Evolutionary conservation across 148 eudicot species (phyloP).

Genomic region (Rhododendron griersonianum): DNA sequence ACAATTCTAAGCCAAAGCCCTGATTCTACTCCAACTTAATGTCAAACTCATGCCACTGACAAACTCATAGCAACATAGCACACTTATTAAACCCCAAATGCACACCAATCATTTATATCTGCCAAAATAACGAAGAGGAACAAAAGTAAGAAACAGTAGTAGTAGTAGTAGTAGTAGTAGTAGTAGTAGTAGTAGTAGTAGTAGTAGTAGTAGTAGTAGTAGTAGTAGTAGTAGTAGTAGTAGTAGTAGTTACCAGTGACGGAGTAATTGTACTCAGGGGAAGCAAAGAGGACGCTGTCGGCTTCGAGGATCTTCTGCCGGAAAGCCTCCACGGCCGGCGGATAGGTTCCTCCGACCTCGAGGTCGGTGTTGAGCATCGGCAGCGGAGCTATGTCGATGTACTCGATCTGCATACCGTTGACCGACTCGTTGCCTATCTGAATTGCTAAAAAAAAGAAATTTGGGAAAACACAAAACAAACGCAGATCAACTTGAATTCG

Average conservation of each 20-base stretch:
- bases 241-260: constrained; percentile 40
- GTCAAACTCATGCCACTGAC: background rate
- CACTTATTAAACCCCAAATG: background rate
- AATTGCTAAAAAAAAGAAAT: constrained; percentile 34
- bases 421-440: constrained; percentile 47
- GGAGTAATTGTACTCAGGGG: constrained; percentile 91
- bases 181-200: constrained; percentile 3
- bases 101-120: background rate
- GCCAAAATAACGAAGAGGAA: background rate
- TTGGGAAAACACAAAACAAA: no score
- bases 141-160: no score
- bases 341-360: constrained; percentile 58
- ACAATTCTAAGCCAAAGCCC: background rate
- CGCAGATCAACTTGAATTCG: background rate
- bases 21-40: background rate
- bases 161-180: constrained; percentile 2
- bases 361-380: constrained; percentile 87
- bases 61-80: background rate
- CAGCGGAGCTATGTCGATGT: constrained; percentile 64
- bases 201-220: background rate
- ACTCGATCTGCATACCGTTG: constrained; percentile 50
- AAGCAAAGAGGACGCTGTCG: constrained; percentile 72
- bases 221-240: no score
- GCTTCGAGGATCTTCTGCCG: constrained; percentile 67
- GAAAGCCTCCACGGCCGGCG: constrained; percentile 63